A percentile compares a stretch with the other conserved stretches of the same genome.
These are phyloP conservation scores for Tricholoma flavovirens DNA, from an alignment of 768 basidiomycete genomes.

Conservation along the genomic window DNA sequence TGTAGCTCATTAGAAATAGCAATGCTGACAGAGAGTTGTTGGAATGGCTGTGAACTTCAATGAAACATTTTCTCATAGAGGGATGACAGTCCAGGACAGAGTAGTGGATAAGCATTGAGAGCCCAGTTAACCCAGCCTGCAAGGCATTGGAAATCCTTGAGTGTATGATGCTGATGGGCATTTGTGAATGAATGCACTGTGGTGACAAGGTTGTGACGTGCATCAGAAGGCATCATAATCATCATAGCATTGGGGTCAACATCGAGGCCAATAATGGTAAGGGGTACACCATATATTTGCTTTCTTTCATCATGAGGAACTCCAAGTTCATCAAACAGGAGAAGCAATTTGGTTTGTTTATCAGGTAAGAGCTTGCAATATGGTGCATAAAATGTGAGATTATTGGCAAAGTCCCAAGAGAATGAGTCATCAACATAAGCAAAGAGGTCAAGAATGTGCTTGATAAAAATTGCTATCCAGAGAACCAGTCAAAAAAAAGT, in stretches of 20 bases:
- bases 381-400: constrained; percentile 22
- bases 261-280: constrained; percentile 33
- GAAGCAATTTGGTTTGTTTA: constrained; percentile 26
- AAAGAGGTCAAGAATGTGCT: constrained; percentile 14
- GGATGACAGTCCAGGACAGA: constrained; percentile 21
- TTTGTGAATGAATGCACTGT: background rate
- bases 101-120: constrained; percentile 29
- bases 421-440: constrained; percentile 33
- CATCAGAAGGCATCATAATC: constrained; percentile 12
- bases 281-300: constrained; percentile 27
- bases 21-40: constrained; percentile 19
- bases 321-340: constrained; percentile 34
- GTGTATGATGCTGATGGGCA: background rate
- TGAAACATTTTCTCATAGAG: constrained; percentile 26
- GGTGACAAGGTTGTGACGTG: constrained; percentile 10
- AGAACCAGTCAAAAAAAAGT: constrained; percentile 25
- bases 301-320: constrained; percentile 35
- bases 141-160: constrained; percentile 23
- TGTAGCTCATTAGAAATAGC: constrained; percentile 17
- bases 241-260: constrained; percentile 30
- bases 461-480: constrained; percentile 25
- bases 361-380: constrained; percentile 22
- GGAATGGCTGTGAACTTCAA: constrained; percentile 9
- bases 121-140: constrained; percentile 36
- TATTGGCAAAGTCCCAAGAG: constrained; percentile 11